Evolutionary conservation across 345 rosid genomes (phyloP).

Genomic region (Citrus australasica): DNA sequence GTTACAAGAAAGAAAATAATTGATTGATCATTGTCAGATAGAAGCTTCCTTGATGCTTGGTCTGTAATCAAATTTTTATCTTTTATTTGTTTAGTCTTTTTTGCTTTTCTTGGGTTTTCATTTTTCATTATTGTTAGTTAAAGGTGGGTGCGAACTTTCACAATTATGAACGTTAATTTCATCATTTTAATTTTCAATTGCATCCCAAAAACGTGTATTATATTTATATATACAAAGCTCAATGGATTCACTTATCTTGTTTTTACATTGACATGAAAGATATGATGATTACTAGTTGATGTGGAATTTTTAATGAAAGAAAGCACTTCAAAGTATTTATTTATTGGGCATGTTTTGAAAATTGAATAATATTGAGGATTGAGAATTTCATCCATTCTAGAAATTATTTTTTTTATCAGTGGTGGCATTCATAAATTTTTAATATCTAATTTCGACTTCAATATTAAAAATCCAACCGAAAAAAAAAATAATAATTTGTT

Average conservation of each 20-base stretch:
- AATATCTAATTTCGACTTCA: too few relatives aligned
- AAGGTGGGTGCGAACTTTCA: conserved; percentile 13
- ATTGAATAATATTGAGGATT: too few relatives aligned
- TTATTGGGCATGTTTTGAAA: too few relatives aligned
- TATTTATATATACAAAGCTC: background rate
- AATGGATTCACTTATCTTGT: background rate
- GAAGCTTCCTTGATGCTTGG: conserved; percentile 13
- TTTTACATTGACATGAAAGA: background rate
- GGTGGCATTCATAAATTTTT: too few relatives aligned
- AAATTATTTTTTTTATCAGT: too few relatives aligned
- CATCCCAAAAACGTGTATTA: background rate
- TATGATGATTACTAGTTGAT: background rate
- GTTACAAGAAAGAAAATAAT: background rate
- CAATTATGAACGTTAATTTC: background rate
- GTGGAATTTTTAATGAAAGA: background rate
- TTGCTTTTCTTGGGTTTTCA: conserved; percentile 23
- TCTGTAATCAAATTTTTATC: background rate
- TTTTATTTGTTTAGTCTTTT: background rate
- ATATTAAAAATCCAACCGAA: too few relatives aligned
- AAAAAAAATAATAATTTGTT: too few relatives aligned
- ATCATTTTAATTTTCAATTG: background rate
- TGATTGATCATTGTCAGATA: background rate
- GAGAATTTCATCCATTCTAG: too few relatives aligned
- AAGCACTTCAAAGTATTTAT: too few relatives aligned
- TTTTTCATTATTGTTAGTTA: conserved; percentile 26